Conservation (phyloP, 345 rosid genomes). For the Arabidopsis arenosa region DNA sequence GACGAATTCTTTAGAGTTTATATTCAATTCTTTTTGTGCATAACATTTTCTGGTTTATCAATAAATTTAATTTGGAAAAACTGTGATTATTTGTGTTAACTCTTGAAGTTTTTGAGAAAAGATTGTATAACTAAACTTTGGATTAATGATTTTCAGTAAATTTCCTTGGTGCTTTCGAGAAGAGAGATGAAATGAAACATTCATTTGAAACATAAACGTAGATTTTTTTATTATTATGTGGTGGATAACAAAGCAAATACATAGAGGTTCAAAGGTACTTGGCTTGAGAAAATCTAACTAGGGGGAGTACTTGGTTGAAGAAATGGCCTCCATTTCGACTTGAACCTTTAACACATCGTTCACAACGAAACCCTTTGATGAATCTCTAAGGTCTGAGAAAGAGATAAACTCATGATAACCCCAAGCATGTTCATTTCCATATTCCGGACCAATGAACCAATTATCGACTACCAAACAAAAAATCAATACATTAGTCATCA, state of each 20-base stretch:
- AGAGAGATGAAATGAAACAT: too few relatives aligned
- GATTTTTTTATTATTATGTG: too few relatives aligned
- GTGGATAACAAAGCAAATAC: background rate
- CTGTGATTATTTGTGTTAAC: too few relatives aligned
- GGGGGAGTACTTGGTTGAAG: slow-evolving; percentile 27
- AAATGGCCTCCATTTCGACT: slow-evolving; percentile 20
- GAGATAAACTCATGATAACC: slow-evolving; percentile 13
- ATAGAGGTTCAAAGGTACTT: background rate
- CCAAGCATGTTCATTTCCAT: background rate
- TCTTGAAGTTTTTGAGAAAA: too few relatives aligned
- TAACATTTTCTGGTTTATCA: too few relatives aligned
- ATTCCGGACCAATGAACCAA: slow-evolving; percentile 12
- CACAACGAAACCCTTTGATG: slow-evolving; percentile 35
- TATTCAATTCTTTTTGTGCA: too few relatives aligned
- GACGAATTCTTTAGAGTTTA: too few relatives aligned
- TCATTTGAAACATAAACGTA: too few relatives aligned
- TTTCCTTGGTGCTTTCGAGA: too few relatives aligned
- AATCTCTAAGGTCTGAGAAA: slow-evolving; percentile 7
- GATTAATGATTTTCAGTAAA: too few relatives aligned
- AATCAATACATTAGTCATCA: background rate
- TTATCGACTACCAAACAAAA: background rate
- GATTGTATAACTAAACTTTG: too few relatives aligned
- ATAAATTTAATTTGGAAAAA: too few relatives aligned
- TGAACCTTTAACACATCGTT: slow-evolving; percentile 24
- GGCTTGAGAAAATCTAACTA: background rate